These are phyloP conservation scores for Citropsis articulata DNA, from an alignment of 345 rosid species.

Conservation along the genomic window DNA sequence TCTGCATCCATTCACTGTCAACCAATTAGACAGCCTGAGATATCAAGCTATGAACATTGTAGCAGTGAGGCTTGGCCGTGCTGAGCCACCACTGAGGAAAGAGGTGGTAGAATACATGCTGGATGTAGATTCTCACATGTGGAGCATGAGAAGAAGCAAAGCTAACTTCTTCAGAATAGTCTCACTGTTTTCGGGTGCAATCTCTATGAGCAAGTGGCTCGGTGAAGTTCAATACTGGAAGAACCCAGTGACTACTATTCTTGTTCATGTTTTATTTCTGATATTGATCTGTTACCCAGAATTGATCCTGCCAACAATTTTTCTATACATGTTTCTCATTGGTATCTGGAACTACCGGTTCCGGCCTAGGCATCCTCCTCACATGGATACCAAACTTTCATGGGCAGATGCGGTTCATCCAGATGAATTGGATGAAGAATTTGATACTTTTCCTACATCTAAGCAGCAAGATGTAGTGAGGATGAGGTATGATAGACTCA, in stretches of 20 bases:
- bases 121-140: slow-evolving; percentile 92
- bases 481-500: slow-evolving; percentile 80
- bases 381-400: slow-evolving; percentile 81
- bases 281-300: slow-evolving; percentile 83
- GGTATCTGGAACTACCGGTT: slow-evolving; percentile 73
- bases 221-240: slow-evolving; percentile 74
- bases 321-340: slow-evolving; percentile 77
- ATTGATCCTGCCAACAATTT: slow-evolving; percentile 69
- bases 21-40: slow-evolving; percentile 70
- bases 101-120: slow-evolving; percentile 90
- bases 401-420: slow-evolving; percentile 81
- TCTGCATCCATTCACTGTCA: slow-evolving; percentile 78
- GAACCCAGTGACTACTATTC: slow-evolving; percentile 63
- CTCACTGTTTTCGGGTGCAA: slow-evolving; percentile 58
- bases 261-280: slow-evolving; percentile 65
- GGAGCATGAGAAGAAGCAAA: slow-evolving; percentile 95
- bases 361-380: slow-evolving; percentile 69
- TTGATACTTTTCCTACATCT: slow-evolving; percentile 75
- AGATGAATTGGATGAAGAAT: slow-evolving; percentile 83
- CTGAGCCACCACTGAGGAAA: slow-evolving; percentile 81
- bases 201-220: slow-evolving; percentile 71
- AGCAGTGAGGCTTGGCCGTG: slow-evolving; percentile 60
- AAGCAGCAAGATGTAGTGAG: slow-evolving; percentile 60
- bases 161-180: slow-evolving; percentile 88
- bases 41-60: slow-evolving; percentile 85